Evolutionary conservation across 345 rosid genomes (phyloP), one percentile per base, ranked within the genome.

Genomic region (Garcia nutans): DNA sequence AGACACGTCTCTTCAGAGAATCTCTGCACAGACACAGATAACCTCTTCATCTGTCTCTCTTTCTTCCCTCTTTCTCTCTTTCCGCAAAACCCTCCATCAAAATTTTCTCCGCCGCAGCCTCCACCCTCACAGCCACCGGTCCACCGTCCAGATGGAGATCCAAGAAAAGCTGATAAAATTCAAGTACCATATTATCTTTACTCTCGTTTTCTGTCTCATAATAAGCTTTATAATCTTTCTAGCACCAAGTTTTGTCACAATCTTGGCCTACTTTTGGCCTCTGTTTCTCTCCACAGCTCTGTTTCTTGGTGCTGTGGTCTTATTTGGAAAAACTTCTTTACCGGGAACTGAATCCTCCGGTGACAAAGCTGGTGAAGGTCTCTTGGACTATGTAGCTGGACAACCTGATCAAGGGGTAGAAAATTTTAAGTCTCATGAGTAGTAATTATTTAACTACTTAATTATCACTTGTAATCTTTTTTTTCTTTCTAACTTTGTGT

Each of bases 241-340:
- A 2, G 89, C 98, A 9, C 97, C 98, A 2, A 83, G 97, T 57
- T 88, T 94, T 72, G 78, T 94, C 81, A 83, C 88, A 67, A 77
- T 94, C 67, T 58, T 94, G 64, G 82, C 93, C 76, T 94, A 90
- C 87, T 94, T 94, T 61, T 92, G 97, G 93, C 98, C 98, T 44
- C 84, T 94, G n/a, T 76, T 89, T 62, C 85, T 94, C 82, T 94
- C 98, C 85, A 94, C 98, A 2, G 87, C 95, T 68, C 87, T 94
- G 71, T 94, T 94, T 75, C 95, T 94, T 20, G 87, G 74, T 6
- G 91, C 92, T 20, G 90, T 90, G 76, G 58, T 87, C 84, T 81
- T 94, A 85, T 89, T 92, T 55, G 95, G 86, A 7, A 87, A 85
- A 55, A 84, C 86, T 73, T 84, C 87, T 17, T 73, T 73, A 3